Percentiles rank a stretch among this genome's conserved stretches.
Evolutionary conservation across 164 flowering plant species (phyloP).

Genomic region (Akebia trifoliata): DNA sequence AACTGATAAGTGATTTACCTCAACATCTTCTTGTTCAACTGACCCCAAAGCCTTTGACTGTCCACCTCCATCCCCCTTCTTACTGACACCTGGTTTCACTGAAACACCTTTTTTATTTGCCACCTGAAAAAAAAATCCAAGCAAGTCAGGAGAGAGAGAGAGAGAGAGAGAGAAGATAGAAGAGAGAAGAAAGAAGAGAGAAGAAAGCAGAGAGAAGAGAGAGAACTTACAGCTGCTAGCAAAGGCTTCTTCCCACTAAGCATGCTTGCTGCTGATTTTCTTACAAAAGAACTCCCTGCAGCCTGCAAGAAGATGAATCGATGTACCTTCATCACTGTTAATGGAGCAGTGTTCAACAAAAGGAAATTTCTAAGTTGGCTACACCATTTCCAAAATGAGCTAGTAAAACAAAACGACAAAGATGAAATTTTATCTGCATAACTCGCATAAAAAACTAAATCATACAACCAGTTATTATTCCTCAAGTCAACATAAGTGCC

Average conservation of each 20-base stretch:
- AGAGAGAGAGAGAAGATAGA: background rate
- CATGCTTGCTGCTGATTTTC: conserved; percentile 96
- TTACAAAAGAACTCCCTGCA: conserved; percentile 51
- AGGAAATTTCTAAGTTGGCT: background rate
- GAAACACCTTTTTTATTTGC: conserved; percentile 56
- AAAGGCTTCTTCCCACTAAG: conserved; percentile 85
- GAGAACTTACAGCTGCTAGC: conserved; percentile 61
- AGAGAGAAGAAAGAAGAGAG: background rate
- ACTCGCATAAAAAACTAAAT: too few species aligned
- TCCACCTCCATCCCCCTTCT: conserved; percentile 62
- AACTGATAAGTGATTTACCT: conserved; percentile 39
- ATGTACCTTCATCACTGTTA: background rate
- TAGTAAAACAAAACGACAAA: background rate
- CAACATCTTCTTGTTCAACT: conserved; percentile 78
- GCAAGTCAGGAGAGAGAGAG: conserved; percentile 10
- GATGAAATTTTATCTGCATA: too few species aligned
- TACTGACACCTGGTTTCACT: conserved; percentile 43
- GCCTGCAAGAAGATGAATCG: conserved; percentile 32
- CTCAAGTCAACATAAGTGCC: too few species aligned
- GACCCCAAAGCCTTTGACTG: conserved; percentile 42
- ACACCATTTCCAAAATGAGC: too few species aligned
- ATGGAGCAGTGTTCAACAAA: background rate
- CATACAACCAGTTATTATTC: too few species aligned
- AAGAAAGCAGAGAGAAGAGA: conserved; percentile 6
- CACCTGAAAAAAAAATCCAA: conserved; percentile 35